These are phyloP conservation scores for Neolentinus lepideus DNA, from an alignment of 1,284 basidiomycete species.

Conservation along the genomic window DNA sequence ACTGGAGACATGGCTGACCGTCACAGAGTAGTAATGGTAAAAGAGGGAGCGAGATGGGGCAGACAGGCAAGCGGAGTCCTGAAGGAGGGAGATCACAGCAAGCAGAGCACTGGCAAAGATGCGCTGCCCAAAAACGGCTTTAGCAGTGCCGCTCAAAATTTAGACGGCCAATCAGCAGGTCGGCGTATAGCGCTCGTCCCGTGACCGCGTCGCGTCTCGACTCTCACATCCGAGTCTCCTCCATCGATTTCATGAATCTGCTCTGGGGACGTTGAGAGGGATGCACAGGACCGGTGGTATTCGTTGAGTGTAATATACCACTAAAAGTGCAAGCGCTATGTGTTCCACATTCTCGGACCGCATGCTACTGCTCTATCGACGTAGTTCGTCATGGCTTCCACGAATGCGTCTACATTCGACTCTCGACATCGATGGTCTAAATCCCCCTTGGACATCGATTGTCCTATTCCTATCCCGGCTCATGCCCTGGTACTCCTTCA, in stretches of 20 bases:
- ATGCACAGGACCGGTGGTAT: not conserved
- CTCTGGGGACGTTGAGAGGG: too few species aligned
- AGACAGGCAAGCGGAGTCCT: not conserved
- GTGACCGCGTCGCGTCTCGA: not conserved
- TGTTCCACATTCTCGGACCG: too few species aligned
- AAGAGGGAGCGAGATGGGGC: not conserved
- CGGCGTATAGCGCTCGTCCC: not conserved
- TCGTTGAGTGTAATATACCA: not conserved
- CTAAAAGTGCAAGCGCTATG: too few species aligned
- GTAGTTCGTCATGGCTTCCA: too few species aligned
- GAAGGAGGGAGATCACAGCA: not conserved
- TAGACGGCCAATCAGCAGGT: not conserved
- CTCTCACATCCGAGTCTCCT: not conserved
- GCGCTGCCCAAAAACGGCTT: not conserved
- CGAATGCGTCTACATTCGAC: not conserved
- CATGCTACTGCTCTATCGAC: too few species aligned
- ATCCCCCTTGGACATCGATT: slow-evolving; percentile 10
- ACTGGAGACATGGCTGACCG: slow-evolving; percentile 44
- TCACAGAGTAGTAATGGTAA: not conserved
- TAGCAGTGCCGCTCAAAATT: not conserved
- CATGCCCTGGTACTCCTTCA: slow-evolving; percentile 17
- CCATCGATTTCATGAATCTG: not conserved
- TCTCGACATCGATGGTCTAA: slow-evolving; percentile 3
- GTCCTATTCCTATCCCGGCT: slow-evolving; percentile 16
- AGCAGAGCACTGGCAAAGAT: not conserved